Evolutionary conservation across 2,329 filamentous ascomycete genomes (phyloP).

Genomic region (Fusarium tjaetaba): DNA sequence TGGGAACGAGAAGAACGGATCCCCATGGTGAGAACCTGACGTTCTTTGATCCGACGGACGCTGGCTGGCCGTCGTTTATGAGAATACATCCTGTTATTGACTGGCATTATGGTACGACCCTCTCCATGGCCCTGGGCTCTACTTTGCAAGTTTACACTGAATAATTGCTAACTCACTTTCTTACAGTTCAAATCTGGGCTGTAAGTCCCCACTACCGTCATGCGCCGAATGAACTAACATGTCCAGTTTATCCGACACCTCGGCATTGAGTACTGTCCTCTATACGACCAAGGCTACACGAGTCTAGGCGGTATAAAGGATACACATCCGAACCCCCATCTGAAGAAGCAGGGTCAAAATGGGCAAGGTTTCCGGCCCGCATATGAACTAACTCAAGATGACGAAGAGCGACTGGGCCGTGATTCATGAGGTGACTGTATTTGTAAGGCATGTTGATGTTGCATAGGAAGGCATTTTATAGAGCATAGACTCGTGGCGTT

Average conservation of each 20-base stretch:
- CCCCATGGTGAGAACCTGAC: constrained; percentile 84
- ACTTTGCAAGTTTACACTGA: no score
- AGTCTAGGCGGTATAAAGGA: constrained; percentile 90
- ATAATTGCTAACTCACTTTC: neutral
- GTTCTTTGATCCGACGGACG: constrained; percentile 88
- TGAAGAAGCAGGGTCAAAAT: constrained; percentile 31
- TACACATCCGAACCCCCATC: constrained; percentile 83
- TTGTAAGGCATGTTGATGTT: constrained; percentile 23
- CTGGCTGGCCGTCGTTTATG: constrained; percentile 92
- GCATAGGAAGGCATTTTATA: constrained; percentile 24
- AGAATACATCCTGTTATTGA: constrained; percentile 95
- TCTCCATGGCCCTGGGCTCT: no score
- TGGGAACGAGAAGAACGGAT: constrained; percentile 85
- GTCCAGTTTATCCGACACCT: constrained; percentile 81
- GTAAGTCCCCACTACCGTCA: constrained; percentile 62
- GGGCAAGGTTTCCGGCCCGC: constrained; percentile 71
- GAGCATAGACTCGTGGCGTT: constrained; percentile 36
- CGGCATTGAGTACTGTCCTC: constrained; percentile 81
- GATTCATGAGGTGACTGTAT: constrained; percentile 56
- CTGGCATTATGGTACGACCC: constrained; percentile 73
- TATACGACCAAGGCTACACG: constrained; percentile 92
- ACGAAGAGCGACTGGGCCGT: constrained; percentile 81
- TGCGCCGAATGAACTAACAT: constrained; percentile 21
- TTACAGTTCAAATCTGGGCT: constrained; percentile 82
- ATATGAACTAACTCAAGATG: constrained; percentile 78